Evolutionary conservation across 805 yeast genomes (phyloP).

Genomic region (Vanderwaltozyma polyspora): DNA sequence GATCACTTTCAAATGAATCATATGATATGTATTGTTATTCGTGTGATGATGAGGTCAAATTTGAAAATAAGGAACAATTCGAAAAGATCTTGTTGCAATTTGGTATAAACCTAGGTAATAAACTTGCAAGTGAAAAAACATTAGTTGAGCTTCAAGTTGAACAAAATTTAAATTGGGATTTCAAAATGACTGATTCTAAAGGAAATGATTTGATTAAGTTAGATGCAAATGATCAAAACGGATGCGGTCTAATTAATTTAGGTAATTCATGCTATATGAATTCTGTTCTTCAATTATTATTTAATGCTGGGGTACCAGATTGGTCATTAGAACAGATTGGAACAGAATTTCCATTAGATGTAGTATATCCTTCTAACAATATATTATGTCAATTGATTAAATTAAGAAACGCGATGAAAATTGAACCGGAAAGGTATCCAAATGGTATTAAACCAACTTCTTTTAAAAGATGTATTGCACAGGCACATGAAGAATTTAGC

Average conservation of each 20-base stretch:
- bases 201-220: conserved; percentile 58
- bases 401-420: conserved; percentile 60
- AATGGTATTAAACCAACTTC: conserved; percentile 66
- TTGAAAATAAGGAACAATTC: conserved; percentile 25
- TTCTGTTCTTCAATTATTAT: conserved; percentile 66
- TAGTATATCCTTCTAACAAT: conserved; percentile 48
- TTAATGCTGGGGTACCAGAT: conserved; percentile 29
- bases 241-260: conserved; percentile 75
- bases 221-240: conserved; percentile 31
- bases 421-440: conserved; percentile 44
- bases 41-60: conserved; percentile 81
- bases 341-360: conserved; percentile 29
- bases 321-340: conserved; percentile 30
- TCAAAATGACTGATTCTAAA: conserved; percentile 59
- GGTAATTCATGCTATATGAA: conserved; percentile 92
- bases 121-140: conserved; percentile 72
- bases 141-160: conserved; percentile 84
- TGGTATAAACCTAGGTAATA: conserved; percentile 50
- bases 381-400: conserved; percentile 69
- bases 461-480: conserved; percentile 68
- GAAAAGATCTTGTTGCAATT: conserved; percentile 37
- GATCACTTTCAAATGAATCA: conserved; percentile 69
- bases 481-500: conserved; percentile 68
- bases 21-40: conserved; percentile 77
- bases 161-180: conserved; percentile 90